Evolutionary conservation across 768 basidiomycete species (phyloP), one percentile per base, ranked within the genome.

Genomic region (Lactarius pseudohatsudake): DNA sequence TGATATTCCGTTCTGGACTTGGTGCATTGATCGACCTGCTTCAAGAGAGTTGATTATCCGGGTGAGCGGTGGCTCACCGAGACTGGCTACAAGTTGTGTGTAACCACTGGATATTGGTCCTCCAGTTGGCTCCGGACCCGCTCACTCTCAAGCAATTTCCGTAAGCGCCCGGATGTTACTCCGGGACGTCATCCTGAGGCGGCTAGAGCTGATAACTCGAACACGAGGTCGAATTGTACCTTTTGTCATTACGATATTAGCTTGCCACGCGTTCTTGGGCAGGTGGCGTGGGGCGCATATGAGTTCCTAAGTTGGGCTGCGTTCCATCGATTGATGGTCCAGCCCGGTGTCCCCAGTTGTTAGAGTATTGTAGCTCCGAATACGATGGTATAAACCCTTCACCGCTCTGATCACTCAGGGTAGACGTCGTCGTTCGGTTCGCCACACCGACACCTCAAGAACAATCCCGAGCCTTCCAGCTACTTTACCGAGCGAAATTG

Each of bases 261-360:
- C 38, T 30, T 41, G 56, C 38, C 61, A 59, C 22, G 65, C 54
- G 54, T 55, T 28, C 16, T 58, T 41, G 47, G 30, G 53, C 57
- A n/a, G 32, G 50, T 63, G 66, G 57, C 66, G 30, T 47, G 61
- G 53, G 66, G 40, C 18, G 66, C 36, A 43, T 53, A 45, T 36
- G 50, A 16, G 43, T 26, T 55, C 4, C 64, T 43, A 54, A 26
- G 62, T 64, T 7, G 36, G 28, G 47, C 22, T 62, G 55, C 50
- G 57, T 67, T 59, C 30, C 41, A 67, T 67, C 62, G 66, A 64
- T 67, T 61, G 64, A 61, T 61, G 59, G 64, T 36, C 36, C 20
- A 57, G 40, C 38, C 38, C 22, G 43, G 57, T 10, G 40, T 28
- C 43, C 40, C 30, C 32, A 36, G 54, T 54, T 41, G 50, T 62